Evolutionary conservation across 305 asterid species (phyloP), one percentile per base, ranked within the genome.

Genomic region (Fraxinus baroniana): DNA sequence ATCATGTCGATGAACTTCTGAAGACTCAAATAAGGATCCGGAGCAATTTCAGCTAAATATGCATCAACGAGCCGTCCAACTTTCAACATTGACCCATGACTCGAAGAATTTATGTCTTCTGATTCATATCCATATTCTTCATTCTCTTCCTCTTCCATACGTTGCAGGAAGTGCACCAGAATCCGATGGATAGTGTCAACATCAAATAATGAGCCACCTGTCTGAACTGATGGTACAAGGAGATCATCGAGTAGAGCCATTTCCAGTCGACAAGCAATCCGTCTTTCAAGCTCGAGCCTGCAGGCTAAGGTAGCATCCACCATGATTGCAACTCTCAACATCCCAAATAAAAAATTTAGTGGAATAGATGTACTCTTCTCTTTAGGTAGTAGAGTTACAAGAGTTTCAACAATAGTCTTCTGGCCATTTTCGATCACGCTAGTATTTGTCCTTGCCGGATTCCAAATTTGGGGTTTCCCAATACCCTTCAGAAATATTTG

Each of bases 41-140:
- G 93, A 8, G 97, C 92, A 60, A 93, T 89, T 80, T 93, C 97
- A 57, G 94, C 91, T 46, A 93, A 85, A 85, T 90, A 93, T 4
- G 91, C 86, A 83, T 93, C 97, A 13, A 92, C 82, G 4, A 92
- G 95, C 82, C 90, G 85, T 22, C 92, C 92, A 64, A 90, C 93
- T 79, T 90, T 91, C 84, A 91, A 83, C 82, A 91, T 73, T 28
- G 87, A 85, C 41, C 91, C 91, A 76, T 90, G 92, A 83, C 89
- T 85, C 24, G 91, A 84, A 46, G 92, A 89, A 68, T 80, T 90
- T 35, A 87, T 37, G 39, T 82, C 90, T 52, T 86, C 93, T 32
- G 91, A 90, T 81, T 91, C 94, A 77, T 87, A 91, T 30, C 94
- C 94, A 83, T 88, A 80, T 24, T 85, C 92, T 57, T 83, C 89